Conservation (phyloP, 306 rosid genomes). For the Albizia julibrissin region DNA sequence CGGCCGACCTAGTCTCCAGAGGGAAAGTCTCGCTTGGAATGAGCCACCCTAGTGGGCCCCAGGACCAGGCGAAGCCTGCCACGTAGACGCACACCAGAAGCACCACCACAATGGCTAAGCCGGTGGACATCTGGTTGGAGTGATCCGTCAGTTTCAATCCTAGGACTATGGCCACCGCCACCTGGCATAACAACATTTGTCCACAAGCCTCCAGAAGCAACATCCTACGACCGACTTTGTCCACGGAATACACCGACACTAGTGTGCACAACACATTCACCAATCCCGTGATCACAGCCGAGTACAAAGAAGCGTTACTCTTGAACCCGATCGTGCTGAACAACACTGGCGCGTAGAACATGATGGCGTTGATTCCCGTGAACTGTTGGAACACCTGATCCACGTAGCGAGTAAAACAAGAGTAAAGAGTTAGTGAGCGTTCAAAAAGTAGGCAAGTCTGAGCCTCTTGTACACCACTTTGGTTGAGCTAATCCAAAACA, state of each 20-base stretch:
- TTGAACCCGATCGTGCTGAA: constrained; percentile 74
- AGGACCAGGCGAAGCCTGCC: constrained; percentile 85
- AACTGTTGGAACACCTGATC: constrained; percentile 66
- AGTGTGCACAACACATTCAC: constrained; percentile 67
- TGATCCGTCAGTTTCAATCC: constrained; percentile 62
- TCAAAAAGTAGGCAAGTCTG: too few species aligned
- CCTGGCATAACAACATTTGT: constrained; percentile 78
- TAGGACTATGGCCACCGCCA: constrained; percentile 54
- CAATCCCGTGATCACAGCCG: constrained; percentile 74
- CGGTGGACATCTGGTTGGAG: not conserved
- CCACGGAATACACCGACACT: constrained; percentile 73
- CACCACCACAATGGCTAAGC: constrained; percentile 55
- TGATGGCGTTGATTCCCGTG: constrained; percentile 88
- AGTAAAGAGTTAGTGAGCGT: not conserved
- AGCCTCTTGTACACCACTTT: too few species aligned
- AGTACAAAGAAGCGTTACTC: constrained; percentile 71
- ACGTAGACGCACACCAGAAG: constrained; percentile 72
- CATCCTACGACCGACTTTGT: constrained; percentile 65
- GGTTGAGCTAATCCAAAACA: too few species aligned
- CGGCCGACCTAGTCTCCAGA: constrained; percentile 78
- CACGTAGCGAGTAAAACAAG: too few species aligned
- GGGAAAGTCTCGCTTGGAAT: constrained; percentile 90
- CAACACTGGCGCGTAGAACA: constrained; percentile 86
- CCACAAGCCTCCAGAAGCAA: constrained; percentile 74
- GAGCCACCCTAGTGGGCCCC: constrained; percentile 92